phyloP scores from a whole-genome alignment of 441 rosid species.

The Melastoma candidum region DNA sequence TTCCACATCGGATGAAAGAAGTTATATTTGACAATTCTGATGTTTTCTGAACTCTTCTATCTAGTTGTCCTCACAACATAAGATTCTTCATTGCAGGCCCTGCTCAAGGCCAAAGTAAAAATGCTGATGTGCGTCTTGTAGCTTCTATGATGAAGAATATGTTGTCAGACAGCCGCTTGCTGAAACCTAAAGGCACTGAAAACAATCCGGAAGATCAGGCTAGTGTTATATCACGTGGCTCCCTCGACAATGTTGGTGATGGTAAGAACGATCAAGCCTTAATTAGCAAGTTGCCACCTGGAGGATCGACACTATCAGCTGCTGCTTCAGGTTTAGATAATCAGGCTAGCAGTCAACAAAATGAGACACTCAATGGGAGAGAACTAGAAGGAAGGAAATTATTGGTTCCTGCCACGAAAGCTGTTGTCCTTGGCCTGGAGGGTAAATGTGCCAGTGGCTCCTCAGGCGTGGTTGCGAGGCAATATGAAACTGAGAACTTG shows the following conservation, averaged over 20 bases:
- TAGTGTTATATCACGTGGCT: slow-evolving; percentile 13
- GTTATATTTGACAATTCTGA: slow-evolving; percentile 20
- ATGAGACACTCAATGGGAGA: slow-evolving; percentile 14
- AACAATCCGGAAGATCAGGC: slow-evolving; percentile 18
- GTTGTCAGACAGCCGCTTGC: slow-evolving; percentile 24
- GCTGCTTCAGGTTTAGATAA: slow-evolving; percentile 17
- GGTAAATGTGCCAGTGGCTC: slow-evolving; percentile 12
- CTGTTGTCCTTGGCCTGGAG: slow-evolving; percentile 15
- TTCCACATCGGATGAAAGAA: slow-evolving; percentile 19
- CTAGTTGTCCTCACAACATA: slow-evolving; percentile 4
- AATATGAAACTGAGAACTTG: slow-evolving; percentile 8
- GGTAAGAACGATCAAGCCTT: background rate
- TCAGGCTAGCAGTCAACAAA: slow-evolving; percentile 10
- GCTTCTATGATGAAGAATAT: slow-evolving; percentile 28
- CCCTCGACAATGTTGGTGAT: slow-evolving; percentile 19
- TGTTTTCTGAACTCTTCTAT: slow-evolving; percentile 12
- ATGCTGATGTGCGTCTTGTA: slow-evolving; percentile 18
- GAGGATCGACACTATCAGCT: slow-evolving; percentile 8
- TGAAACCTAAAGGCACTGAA: slow-evolving; percentile 23
- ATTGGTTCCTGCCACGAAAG: slow-evolving; percentile 8
- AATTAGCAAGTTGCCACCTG: too few species aligned
- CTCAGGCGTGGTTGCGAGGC: slow-evolving; percentile 11
- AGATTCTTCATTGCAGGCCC: slow-evolving; percentile 30
- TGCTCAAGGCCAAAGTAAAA: slow-evolving; percentile 22
- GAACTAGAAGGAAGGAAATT: slow-evolving; percentile 9